These are phyloP conservation scores for Aspergillus cavernicola DNA, from an alignment of 495 filamentous ascomycete genomes.

Conservation along the genomic window DNA sequence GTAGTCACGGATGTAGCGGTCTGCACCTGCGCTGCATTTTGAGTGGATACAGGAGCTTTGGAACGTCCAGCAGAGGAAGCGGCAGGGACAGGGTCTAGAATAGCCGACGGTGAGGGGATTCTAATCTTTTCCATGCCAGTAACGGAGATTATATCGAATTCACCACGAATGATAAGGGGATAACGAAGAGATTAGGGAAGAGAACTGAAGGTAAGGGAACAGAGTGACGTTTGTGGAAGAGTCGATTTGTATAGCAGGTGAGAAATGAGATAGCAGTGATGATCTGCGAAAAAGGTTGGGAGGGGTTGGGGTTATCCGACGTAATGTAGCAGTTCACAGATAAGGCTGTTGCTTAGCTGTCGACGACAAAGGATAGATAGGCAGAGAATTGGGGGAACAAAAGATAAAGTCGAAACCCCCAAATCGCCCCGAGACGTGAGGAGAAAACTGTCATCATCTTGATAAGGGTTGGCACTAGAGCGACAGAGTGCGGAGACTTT, in stretches of 20 bases:
- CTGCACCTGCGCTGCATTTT: conserved; percentile 29
- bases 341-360: conserved; percentile 13
- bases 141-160: conserved; percentile 4
- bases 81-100: conserved; percentile 44
- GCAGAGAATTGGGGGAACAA: conserved; percentile 7
- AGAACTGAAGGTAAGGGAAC: background rate
- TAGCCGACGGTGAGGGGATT: conserved; percentile 61
- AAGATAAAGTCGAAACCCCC: conserved; percentile 20
- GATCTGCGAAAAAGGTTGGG: conserved; percentile 1
- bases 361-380: conserved; percentile 16
- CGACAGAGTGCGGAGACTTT: conserved; percentile 24
- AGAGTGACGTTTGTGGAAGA: background rate
- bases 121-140: conserved; percentile 58
- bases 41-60: conserved; percentile 30
- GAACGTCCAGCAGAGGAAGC: conserved; percentile 24
- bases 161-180: background rate
- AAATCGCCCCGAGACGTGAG: conserved; percentile 17
- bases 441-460: conserved; percentile 22
- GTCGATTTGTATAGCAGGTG: background rate
- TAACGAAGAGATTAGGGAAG: background rate
- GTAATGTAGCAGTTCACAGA: conserved; percentile 12
- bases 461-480: conserved; percentile 25
- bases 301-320: background rate
- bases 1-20: conserved; percentile 18
- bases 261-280: conserved; percentile 1